Evolutionary conservation across 345 rosid genomes (phyloP).

Genomic region (Citrus trifoliata): DNA sequence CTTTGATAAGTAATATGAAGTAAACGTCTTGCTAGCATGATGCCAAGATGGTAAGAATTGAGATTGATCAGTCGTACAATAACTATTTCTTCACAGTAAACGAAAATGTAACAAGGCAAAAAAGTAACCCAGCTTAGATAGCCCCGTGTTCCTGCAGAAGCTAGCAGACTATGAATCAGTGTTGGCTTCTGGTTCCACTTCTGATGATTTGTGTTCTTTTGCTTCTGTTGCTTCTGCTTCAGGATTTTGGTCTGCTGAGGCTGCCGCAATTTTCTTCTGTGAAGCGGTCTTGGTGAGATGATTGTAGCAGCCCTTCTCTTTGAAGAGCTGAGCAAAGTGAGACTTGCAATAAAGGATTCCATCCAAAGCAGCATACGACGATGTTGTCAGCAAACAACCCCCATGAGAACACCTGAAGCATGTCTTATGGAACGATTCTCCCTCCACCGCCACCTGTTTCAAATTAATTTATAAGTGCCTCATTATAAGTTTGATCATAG

Average conservation of each 20-base stretch:
- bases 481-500: not conserved
- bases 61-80: not conserved
- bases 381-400: constrained; percentile 42
- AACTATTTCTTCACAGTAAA: not conserved
- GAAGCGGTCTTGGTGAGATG: constrained; percentile 34
- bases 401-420: constrained; percentile 61
- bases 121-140: not conserved
- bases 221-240: constrained; percentile 4
- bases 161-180: not conserved
- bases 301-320: constrained; percentile 46
- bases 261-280: constrained; percentile 14
- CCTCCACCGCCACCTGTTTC: constrained; percentile 45
- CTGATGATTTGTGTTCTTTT: not conserved
- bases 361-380: constrained; percentile 51
- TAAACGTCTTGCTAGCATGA: too few species aligned
- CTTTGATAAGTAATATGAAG: too few species aligned
- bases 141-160: not conserved
- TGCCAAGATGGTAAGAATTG: too few species aligned
- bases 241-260: not conserved
- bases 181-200: constrained; percentile 7
- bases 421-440: constrained; percentile 45
- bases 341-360: constrained; percentile 50
- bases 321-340: constrained; percentile 53
- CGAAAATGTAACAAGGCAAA: not conserved
- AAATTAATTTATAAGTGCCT: not conserved